Evolutionary conservation across 352 stramenopile species (phyloP).

Genomic region (Pythium aphanidermatum): DNA sequence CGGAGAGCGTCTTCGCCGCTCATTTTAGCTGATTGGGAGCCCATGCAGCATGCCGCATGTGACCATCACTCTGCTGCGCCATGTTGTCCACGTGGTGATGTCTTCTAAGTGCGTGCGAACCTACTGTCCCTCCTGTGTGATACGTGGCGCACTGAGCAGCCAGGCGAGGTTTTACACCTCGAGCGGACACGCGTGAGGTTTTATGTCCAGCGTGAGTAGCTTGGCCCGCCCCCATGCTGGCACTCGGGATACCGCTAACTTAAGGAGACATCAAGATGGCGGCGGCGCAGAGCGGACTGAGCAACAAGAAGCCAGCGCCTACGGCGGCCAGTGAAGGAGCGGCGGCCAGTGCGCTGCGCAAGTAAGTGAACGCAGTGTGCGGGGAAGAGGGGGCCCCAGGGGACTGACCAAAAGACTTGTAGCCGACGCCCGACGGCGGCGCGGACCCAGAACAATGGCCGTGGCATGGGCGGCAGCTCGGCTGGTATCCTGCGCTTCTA

Average conservation of each 20-base stretch:
- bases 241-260: too few species aligned
- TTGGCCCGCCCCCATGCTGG: too few species aligned
- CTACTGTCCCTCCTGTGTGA: background rate
- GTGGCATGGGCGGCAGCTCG: constrained; percentile 76
- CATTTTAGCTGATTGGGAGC: background rate
- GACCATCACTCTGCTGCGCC: constrained; percentile 1
- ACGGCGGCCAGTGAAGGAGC: constrained; percentile 51
- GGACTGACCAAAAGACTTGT: background rate
- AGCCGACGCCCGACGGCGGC: constrained; percentile 46
- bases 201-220: background rate
- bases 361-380: constrained; percentile 24
- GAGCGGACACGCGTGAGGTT: background rate
- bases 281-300: constrained; percentile 14
- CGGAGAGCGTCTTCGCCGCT: constrained; percentile 29
- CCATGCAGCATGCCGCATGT: background rate
- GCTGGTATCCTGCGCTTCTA: constrained; percentile 97
- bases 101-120: constrained; percentile 3
- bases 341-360: constrained; percentile 64
- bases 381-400: background rate
- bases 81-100: constrained; percentile 1
- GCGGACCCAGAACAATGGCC: constrained; percentile 61
- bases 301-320: constrained; percentile 59
- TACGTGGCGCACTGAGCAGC: constrained; percentile 2
- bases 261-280: too few species aligned
- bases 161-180: background rate